Percentiles rank a stretch among this genome's conserved stretches.
These are phyloP conservation scores for Microsporum canis DNA, from an alignment of 2,329 filamentous ascomycete species.

Conservation along the genomic window DNA sequence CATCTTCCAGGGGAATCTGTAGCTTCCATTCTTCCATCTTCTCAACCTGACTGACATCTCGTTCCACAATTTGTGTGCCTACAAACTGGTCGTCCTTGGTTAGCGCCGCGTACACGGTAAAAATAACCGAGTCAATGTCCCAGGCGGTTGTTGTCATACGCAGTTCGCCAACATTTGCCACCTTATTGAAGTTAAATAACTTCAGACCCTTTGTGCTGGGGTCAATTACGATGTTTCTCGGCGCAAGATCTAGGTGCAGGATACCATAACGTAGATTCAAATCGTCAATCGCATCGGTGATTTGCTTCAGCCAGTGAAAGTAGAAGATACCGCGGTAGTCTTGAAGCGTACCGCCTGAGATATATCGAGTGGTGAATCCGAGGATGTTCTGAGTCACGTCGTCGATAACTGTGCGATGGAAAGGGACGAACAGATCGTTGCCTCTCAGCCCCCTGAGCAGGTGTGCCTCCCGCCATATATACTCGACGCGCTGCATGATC, in stretches of 20 bases:
- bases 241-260: constrained; percentile 10
- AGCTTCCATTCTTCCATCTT: constrained; percentile 1
- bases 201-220: constrained; percentile 5
- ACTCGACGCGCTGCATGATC: constrained; percentile 1
- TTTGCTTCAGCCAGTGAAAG: constrained; percentile 9
- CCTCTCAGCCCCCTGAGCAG: constrained; percentile 6
- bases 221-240: constrained; percentile 9
- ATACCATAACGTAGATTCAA: constrained; percentile 10
- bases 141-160: neutral
- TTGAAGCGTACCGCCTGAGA: constrained; percentile 9
- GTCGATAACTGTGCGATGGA: constrained; percentile 9
- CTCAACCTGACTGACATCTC: constrained; percentile 7
- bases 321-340: constrained; percentile 8
- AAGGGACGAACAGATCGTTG: constrained; percentile 6
- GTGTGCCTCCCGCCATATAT: constrained; percentile 9
- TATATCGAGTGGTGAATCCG: constrained; percentile 8
- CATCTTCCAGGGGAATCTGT: constrained; percentile 6
- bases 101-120: constrained; percentile 10
- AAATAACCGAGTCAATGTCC: constrained; percentile 8
- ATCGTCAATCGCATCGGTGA: constrained; percentile 10
- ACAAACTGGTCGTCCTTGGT: constrained; percentile 1
- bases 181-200: constrained; percentile 8
- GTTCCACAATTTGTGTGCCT: neutral
- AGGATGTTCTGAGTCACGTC: constrained; percentile 7
- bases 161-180: neutral